A percentile compares a stretch with the other conserved stretches of the same genome.
These are phyloP conservation scores for Olyra latifolia DNA, from an alignment of 176 grass and related monocot species.

Conservation along the genomic window DNA sequence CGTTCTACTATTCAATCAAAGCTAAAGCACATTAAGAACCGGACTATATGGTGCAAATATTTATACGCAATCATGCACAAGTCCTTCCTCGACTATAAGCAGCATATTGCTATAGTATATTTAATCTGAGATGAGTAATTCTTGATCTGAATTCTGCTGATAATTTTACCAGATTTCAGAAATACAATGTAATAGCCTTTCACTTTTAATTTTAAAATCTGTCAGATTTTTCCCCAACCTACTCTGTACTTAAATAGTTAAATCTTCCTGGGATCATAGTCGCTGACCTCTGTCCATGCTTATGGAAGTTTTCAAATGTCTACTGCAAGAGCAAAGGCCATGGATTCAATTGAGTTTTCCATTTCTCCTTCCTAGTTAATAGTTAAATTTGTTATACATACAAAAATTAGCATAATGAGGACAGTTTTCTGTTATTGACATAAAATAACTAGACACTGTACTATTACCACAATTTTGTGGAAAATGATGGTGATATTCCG, in stretches of 20 bases:
- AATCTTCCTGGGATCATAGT: not conserved
- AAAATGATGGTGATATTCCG: not conserved
- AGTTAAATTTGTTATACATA: not conserved
- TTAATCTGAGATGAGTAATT: not conserved
- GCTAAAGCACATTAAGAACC: not conserved
- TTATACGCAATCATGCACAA: not conserved
- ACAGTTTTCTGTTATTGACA: not conserved
- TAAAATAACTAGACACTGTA: not conserved
- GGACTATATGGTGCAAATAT: not conserved
- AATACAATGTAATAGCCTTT: not conserved
- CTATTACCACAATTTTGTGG: not conserved
- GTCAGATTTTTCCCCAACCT: not conserved
- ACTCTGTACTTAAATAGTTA: not conserved
- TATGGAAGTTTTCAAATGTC: not conserved
- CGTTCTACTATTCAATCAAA: not conserved
- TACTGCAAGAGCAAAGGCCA: not conserved
- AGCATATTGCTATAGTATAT: not conserved
- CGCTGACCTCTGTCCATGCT: not conserved
- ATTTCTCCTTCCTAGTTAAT: not conserved
- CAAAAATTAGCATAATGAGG: not conserved
- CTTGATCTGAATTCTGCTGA: not conserved
- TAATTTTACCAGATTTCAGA: not conserved
- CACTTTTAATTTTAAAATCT: not conserved
- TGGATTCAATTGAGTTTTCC: not conserved
- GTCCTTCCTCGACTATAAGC: not conserved